Evolutionary conservation across 2,329 filamentous ascomycete genomes (phyloP).

Genomic region (Annulohypoxylon truncatum): DNA sequence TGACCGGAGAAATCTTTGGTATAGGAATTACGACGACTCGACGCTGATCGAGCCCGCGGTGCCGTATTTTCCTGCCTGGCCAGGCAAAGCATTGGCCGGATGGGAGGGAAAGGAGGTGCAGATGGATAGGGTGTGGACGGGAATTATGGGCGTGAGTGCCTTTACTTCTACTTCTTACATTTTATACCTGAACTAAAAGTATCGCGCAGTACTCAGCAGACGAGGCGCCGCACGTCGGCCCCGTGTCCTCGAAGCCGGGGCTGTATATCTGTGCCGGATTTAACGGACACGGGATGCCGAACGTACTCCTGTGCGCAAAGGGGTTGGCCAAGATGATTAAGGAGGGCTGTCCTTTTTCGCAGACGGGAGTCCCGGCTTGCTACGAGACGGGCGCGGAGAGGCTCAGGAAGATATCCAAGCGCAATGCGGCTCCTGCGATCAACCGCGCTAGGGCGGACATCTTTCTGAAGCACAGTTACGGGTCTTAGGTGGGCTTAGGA

Average conservation of each 20-base stretch:
- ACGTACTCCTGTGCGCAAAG: constrained; percentile 42
- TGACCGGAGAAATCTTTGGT: constrained; percentile 54
- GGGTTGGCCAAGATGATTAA: constrained; percentile 41
- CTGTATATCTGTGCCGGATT: constrained; percentile 44
- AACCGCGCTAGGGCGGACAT: constrained; percentile 29
- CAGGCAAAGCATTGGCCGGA: constrained; percentile 60
- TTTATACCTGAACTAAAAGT: not conserved
- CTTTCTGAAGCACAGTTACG: constrained; percentile 29
- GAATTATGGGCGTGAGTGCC: constrained; percentile 45
- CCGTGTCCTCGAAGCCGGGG: constrained; percentile 40
- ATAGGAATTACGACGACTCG: constrained; percentile 59
- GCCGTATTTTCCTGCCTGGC: constrained; percentile 60
- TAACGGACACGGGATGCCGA: constrained; percentile 46
- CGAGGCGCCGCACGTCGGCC: constrained; percentile 41
- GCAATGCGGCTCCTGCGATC: constrained; percentile 4
- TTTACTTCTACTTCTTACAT: not conserved
- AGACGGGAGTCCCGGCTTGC: constrained; percentile 41
- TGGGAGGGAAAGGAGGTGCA: constrained; percentile 59
- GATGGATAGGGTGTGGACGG: constrained; percentile 52
- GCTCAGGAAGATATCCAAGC: constrained; percentile 31
- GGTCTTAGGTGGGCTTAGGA: not conserved
- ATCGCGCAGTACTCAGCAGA: constrained; percentile 40
- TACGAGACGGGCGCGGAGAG: constrained; percentile 41
- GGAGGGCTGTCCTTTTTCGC: constrained; percentile 37
- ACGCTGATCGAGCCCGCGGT: constrained; percentile 56